Base-by-base conservation (phyloP, 495 filamentous ascomycete species). In the Aspergillus coremiiformis region DNA sequence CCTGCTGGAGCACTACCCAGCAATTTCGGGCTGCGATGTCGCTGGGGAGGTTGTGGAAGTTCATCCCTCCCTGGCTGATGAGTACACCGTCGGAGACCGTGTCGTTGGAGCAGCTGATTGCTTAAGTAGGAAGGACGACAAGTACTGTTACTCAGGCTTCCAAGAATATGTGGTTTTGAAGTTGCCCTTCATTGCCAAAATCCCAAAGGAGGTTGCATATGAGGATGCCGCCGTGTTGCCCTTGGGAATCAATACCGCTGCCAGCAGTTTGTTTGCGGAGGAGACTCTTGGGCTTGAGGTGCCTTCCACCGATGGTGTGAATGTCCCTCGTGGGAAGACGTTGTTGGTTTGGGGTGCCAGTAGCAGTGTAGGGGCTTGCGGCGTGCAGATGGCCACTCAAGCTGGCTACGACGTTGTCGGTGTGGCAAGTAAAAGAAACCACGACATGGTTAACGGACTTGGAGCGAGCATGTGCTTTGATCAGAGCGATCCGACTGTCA, bases 271-370 rank as follows among this genome's bases (percentile, higher is more conserved):
- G 3, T 85, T 77, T 55, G 65, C 71, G 29, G 37, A 61, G 11
- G 60, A 64, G 19, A 52, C 61, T 9, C 67, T 85, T 0, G 68
- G 59, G 3, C 67, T 78, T 4, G 49, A 65, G 0, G 47, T 54
- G 19, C 77, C 74, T 1, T 52, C 61, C 24, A 15, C 11, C 4
- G n/a, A 11, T 35, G 32, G 32, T 35, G 48, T 49, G 21, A 15
- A 23, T 22, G 56, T 59, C 5, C 56, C 70, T 2, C 65, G 47
- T 0, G 69, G 64, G 0, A 62, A 79, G 49, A 66, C 63, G 3
- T 39, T 85, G 0, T 55, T 84, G 7, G 60, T 84, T 46, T 85
- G 80, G 74, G 82, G 82, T 23, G 83, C 80, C 32, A 69, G 76
- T 7, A 72, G 72, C 7, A 77, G 74, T 27, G 78, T 85, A 5